Conservation (phyloP, 768 basidiomycete species). For the Suillus alpinus region DNA sequence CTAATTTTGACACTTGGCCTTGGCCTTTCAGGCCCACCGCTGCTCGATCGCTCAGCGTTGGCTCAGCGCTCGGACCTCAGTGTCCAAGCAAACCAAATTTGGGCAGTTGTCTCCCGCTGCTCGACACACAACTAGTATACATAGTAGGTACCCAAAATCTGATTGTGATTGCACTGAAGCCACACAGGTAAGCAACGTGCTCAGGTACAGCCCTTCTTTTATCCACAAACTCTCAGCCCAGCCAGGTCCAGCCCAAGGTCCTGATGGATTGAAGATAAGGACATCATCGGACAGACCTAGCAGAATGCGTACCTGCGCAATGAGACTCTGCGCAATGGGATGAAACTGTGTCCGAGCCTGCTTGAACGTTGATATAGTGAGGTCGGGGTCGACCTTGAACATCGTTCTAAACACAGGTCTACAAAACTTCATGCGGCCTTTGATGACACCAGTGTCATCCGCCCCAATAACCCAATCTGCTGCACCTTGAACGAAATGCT, state of each 20-base stretch:
- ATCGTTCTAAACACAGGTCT: constrained; percentile 43
- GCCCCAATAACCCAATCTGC: constrained; percentile 46
- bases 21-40: neutral
- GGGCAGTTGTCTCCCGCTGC: neutral
- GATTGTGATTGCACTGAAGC: neutral
- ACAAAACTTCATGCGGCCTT: constrained; percentile 58
- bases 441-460: constrained; percentile 39
- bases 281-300: neutral
- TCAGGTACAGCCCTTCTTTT: neutral
- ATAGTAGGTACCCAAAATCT: neutral
- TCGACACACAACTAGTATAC: neutral
- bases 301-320: constrained; percentile 41
- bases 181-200: neutral
- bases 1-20: neutral
- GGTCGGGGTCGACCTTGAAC: constrained; percentile 32
- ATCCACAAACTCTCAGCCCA: neutral
- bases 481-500: constrained; percentile 31
- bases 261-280: constrained; percentile 9
- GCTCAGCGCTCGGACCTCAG: neutral
- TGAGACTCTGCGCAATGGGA: constrained; percentile 48
- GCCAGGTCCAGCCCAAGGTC: constrained; percentile 19
- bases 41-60: no score
- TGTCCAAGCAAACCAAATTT: neutral
- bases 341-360: constrained; percentile 40
- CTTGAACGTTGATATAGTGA: constrained; percentile 36